phyloP scores from a whole-genome alignment of 768 basidiomycete species.

The Lactifluus subvellereus region DNA sequence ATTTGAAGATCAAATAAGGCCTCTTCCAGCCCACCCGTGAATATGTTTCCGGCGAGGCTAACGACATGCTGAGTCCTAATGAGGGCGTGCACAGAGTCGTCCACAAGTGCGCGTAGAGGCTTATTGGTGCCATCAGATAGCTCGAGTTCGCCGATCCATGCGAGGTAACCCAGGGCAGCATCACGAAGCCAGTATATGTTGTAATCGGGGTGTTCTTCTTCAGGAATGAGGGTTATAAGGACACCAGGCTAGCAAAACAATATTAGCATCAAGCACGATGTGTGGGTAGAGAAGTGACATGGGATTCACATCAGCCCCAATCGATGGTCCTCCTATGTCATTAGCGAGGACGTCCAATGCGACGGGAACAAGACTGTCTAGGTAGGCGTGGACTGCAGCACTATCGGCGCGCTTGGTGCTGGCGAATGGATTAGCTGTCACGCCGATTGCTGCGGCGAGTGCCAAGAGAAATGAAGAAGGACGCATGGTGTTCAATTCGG shows the following conservation, averaged over 20 bases:
- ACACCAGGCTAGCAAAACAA: conserved; percentile 7
- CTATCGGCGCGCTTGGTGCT: neutral
- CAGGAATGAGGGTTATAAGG: neutral
- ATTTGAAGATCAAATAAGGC: conserved; percentile 12
- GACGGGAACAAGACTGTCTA: conserved; percentile 1
- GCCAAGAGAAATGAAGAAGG: neutral
- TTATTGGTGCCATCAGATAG: neutral
- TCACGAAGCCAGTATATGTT: conserved; percentile 13
- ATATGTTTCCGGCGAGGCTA: neutral
- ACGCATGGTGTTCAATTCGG: neutral
- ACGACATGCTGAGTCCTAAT: conserved; percentile 14
- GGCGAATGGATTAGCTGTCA: neutral
- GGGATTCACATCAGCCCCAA: conserved; percentile 11
- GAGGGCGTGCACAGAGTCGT: conserved; percentile 4
- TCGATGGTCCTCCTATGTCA: neutral
- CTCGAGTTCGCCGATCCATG: conserved; percentile 11
- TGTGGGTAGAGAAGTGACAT: neutral
- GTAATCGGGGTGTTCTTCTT: conserved; percentile 5
- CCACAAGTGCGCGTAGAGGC: conserved; percentile 2
- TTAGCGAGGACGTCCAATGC: conserved; percentile 3
- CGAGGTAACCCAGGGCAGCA: conserved; percentile 1
- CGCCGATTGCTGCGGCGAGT: neutral
- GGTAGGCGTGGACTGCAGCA: neutral
- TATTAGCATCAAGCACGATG: neutral
- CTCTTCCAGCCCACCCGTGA: conserved; percentile 13